Conservation (phyloP, 495 filamentous ascomycete species). For the Podospora pseudoanserina region DNA sequence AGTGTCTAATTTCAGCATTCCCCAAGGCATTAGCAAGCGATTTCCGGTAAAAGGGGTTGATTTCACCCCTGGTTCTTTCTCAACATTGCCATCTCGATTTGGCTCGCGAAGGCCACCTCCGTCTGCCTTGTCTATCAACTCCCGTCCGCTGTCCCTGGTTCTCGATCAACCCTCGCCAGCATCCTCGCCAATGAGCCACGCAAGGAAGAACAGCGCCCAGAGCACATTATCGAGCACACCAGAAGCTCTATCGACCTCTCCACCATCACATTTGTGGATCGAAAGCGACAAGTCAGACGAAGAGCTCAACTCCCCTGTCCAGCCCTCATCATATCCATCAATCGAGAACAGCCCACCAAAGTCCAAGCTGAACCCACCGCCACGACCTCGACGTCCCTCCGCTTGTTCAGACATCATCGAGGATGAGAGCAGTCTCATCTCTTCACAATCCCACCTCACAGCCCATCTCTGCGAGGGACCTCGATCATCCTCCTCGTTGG, state of each 20-base stretch:
- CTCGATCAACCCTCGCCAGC: constrained; percentile 46
- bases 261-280: constrained; percentile 16
- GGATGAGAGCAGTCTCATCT: neutral
- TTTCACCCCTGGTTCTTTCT: constrained; percentile 8
- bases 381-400: constrained; percentile 5
- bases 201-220: constrained; percentile 4
- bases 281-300: constrained; percentile 8
- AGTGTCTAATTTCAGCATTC: constrained; percentile 48
- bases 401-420: neutral
- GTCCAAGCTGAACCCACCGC: neutral
- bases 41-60: constrained; percentile 37
- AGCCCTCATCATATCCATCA: neutral
- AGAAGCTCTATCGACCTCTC: constrained; percentile 30
- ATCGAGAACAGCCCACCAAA: neutral
- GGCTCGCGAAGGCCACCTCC: constrained; percentile 39
- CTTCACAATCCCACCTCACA: neutral
- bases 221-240: constrained; percentile 22
- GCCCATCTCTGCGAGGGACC: constrained; percentile 11
- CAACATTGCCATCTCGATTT: constrained; percentile 16
- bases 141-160: constrained; percentile 48
- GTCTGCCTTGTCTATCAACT: constrained; percentile 38
- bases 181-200: constrained; percentile 14
- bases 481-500: constrained; percentile 27
- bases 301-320: constrained; percentile 3
- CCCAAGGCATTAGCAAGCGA: constrained; percentile 42